phyloP scores from a whole-genome alignment of 257 asterid species.

The Sherardia arvensis region DNA sequence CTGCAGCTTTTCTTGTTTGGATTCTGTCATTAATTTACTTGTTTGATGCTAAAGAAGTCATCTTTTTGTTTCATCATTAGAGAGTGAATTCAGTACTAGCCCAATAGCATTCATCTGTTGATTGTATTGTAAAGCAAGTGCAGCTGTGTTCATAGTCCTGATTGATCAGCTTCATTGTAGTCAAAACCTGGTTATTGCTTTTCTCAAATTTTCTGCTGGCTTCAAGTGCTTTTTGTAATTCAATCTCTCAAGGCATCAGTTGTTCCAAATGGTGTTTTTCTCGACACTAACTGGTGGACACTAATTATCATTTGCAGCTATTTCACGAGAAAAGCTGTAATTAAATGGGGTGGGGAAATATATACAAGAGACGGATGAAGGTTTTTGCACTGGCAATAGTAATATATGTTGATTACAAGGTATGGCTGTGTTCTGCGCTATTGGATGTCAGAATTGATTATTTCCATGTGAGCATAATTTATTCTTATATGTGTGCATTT shows the following conservation, averaged over 20 bases:
- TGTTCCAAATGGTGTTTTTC: too few species aligned
- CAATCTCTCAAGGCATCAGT: background rate
- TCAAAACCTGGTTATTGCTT: background rate
- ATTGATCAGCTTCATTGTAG: background rate
- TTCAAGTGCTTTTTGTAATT: background rate
- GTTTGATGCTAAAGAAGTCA: background rate
- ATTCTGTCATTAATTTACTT: background rate
- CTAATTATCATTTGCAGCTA: background rate
- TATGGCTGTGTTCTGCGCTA: conserved; percentile 13
- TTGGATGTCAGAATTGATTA: conserved; percentile 9
- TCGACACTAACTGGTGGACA: too few species aligned
- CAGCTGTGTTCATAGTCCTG: background rate
- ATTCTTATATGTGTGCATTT: conserved; percentile 6
- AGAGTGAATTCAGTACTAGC: too few species aligned
- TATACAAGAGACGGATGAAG: conserved; percentile 74
- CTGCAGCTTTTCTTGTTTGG: background rate
- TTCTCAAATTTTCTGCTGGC: background rate
- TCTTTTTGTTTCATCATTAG: too few species aligned
- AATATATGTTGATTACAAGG: conserved; percentile 93
- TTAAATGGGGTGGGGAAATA: conserved; percentile 82
- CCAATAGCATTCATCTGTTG: too few species aligned
- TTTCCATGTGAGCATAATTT: conserved; percentile 10
- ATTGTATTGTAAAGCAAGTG: background rate
- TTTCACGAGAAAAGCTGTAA: background rate
- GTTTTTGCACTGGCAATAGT: conserved; percentile 73